phyloP scores from a whole-genome alignment of 805 yeast species.

The Candida tammaniensis region DNA sequence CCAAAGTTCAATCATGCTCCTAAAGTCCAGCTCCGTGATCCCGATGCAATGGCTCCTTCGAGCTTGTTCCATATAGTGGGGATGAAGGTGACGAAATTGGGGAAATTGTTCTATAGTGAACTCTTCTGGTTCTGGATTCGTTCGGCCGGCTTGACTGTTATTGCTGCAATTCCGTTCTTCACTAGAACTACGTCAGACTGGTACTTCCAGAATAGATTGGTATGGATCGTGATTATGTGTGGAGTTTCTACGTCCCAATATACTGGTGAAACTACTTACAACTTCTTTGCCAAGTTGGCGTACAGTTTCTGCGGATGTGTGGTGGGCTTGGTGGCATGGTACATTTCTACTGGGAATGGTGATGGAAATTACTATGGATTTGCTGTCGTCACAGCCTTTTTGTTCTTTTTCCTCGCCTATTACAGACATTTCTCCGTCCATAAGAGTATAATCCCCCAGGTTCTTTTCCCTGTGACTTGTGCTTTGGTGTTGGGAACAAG shows the following conservation, averaged over 20 bases:
- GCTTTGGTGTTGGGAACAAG: constrained; percentile 32
- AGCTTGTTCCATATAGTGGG: constrained; percentile 22
- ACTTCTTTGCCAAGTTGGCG: constrained; percentile 20
- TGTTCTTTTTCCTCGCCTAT: constrained; percentile 20
- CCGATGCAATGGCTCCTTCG: constrained; percentile 27
- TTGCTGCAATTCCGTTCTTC: constrained; percentile 26
- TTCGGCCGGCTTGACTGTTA: constrained; percentile 19
- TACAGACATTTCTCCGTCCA: constrained; percentile 33
- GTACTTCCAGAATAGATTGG: constrained; percentile 22
- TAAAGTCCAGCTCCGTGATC: constrained; percentile 21
- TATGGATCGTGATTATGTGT: constrained; percentile 33
- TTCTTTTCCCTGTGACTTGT: constrained; percentile 25
- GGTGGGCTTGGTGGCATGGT: constrained; percentile 32
- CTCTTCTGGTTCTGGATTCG: constrained; percentile 30
- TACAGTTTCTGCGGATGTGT: constrained; percentile 28
- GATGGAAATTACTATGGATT: constrained; percentile 32
- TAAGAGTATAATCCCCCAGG: constrained; percentile 22
- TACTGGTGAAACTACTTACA: constrained; percentile 29
- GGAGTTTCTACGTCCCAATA: constrained; percentile 27
- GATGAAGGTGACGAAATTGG: constrained; percentile 14
- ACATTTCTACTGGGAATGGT: constrained; percentile 31
- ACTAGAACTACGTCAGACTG: constrained; percentile 26
- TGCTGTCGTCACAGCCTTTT: constrained; percentile 25
- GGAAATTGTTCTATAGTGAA: constrained; percentile 17
- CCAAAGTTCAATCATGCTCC: constrained; percentile 7